Conservation (phyloP, 2,329 filamentous ascomycete species). For the Ophiocordyceps camponoti-leonardi region DNA sequence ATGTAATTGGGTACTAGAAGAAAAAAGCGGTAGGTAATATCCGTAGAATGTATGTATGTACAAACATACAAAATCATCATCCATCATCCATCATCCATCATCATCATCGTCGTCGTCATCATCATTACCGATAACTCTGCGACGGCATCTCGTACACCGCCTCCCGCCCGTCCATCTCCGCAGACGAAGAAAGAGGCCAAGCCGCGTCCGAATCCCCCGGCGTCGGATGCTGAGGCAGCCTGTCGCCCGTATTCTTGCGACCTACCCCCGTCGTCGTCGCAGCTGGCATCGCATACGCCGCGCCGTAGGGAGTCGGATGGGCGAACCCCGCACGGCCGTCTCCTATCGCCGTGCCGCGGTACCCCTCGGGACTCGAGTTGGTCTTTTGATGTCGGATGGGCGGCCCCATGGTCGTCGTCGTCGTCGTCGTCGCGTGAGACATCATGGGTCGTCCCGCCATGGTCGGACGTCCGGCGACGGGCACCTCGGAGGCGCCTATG, state of each 20-base stretch:
- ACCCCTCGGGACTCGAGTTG: conserved; percentile 14
- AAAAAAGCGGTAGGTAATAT: neutral
- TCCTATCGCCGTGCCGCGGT: conserved; percentile 21
- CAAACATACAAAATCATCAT: conserved; percentile 6
- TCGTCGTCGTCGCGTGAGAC: conserved; percentile 9
- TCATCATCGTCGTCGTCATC: too few relatives aligned
- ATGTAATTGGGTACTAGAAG: too few relatives aligned
- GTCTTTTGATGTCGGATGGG: conserved; percentile 9
- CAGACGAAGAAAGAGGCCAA: neutral
- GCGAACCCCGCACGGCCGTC: conserved; percentile 21
- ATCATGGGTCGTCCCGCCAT: conserved; percentile 10
- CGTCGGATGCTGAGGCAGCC: conserved; percentile 9
- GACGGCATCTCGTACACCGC: conserved; percentile 26
- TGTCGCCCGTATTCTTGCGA: conserved; percentile 2
- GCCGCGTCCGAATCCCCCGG: conserved; percentile 6
- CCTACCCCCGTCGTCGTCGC: conserved; percentile 3
- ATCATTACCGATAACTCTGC: conserved; percentile 18
- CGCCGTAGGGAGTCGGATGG: conserved; percentile 18
- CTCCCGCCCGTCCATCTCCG: conserved; percentile 13
- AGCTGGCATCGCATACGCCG: conserved; percentile 7
- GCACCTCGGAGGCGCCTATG: conserved; percentile 23
- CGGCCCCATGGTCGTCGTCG: conserved; percentile 9
- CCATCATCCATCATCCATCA: too few relatives aligned
- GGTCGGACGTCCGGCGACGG: conserved; percentile 10
- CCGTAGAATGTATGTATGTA: too few relatives aligned